Percentiles rank a stretch among this genome's conserved stretches.
Conservation (phyloP, 208 protist genomes). For the Crithidia bombi region DNA sequence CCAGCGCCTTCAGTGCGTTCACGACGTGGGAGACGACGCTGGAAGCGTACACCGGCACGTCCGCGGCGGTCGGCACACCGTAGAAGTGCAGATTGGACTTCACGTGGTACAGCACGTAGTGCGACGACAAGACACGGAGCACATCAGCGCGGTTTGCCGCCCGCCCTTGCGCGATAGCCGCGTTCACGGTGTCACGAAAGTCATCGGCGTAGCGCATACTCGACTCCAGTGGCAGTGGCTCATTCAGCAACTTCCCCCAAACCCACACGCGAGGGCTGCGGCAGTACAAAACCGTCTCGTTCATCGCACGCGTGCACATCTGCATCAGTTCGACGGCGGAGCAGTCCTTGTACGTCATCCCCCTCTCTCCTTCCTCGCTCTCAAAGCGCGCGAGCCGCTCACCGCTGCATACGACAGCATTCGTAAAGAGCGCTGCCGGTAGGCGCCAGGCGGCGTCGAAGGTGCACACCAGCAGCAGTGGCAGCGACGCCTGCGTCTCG, state of each 20-base stretch:
- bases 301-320: conserved; percentile 77
- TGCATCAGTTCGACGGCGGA: conserved; percentile 68
- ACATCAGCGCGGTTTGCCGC: conserved; percentile 60
- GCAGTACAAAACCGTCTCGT: conserved; percentile 70
- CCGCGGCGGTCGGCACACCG: conserved; percentile 63
- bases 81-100: conserved; percentile 82
- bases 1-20: conserved; percentile 42
- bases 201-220: conserved; percentile 79
- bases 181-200: conserved; percentile 80
- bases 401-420: conserved; percentile 72
- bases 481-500: conserved; percentile 48
- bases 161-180: conserved; percentile 69
- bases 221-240: conserved; percentile 84
- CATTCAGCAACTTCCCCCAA: conserved; percentile 72
- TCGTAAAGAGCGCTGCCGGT: conserved; percentile 71
- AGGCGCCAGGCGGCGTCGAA: conserved; percentile 84
- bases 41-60: conserved; percentile 76
- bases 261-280: conserved; percentile 74
- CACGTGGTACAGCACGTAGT: conserved; percentile 87
- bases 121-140: conserved; percentile 75
- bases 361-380: conserved; percentile 27
- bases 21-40: conserved; percentile 74
- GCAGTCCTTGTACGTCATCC: conserved; percentile 50
- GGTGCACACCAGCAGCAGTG: conserved; percentile 77
- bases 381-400: conserved; percentile 49